Evolutionary conservation across 2,329 filamentous ascomycete species (phyloP), one percentile per base, ranked within the genome.

Genomic region (Cercospora sp.): DNA sequence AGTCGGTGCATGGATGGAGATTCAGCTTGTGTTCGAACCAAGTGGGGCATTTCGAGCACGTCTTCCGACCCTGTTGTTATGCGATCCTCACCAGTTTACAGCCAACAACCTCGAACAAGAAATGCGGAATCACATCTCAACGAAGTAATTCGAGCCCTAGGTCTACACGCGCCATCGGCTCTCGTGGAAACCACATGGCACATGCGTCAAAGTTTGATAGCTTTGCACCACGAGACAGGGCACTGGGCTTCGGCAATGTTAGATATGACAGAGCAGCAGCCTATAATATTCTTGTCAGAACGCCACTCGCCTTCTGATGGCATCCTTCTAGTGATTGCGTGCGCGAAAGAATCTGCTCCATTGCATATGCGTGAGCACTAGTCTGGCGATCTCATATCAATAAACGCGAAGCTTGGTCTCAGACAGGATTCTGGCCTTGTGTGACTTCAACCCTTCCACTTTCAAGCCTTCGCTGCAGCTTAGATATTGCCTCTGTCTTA

Each of bases 171-270:
- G 26, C 53, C 58, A 26, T 43, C 45, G 53, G 45, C 64, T 59
- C 64, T 59, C 68, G 40, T 68, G 66, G 68, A 63, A 57, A 58
- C 55, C 63, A 69, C 70, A 69, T 69, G 70, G 62, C 59, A 61
- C 34, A 62, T 62, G 60, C 60, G 58, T 67, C 28, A 32, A 30
- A 61, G 45, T 63, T 43, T 28, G 40, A 43, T 69, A 58, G 61
- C 61, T 45, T 40, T 45, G 53, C 55, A 62, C 45, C 18, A 32
- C 4, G 24, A 40, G 45, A 45, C 58, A 28, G 55, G 51, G 53
- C 37, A 26, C 26, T 6, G 16, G 37, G 51, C 28, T 37, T 30
- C 61, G 60, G 49, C 59, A 32, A 28, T 24, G 32, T 62, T 28
- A 61, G 43, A n/a, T 63, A 12, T 61, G 61, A 61, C 24, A 53